Evolutionary conservation across 2,329 filamentous ascomycete species (phyloP), one percentile per base, ranked within the genome.

Genomic region (Neonectria punicea): DNA sequence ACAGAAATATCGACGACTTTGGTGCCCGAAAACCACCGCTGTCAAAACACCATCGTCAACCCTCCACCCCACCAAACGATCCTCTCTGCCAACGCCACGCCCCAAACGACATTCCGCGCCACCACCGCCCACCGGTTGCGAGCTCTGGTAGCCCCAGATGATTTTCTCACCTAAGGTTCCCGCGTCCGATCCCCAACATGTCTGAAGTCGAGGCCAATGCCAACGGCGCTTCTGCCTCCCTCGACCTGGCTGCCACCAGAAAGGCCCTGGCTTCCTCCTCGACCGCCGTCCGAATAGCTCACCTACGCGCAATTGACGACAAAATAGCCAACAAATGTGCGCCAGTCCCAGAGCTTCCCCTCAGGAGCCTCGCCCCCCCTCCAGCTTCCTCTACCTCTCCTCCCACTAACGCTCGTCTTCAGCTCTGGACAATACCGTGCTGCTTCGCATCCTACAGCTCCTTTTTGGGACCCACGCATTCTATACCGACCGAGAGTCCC

Each of bases 391-490:
- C 13, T n/a, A 32, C 50, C 58, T 55, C 43, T 62, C 41, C 36
- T 63, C 32, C 36, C 34, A 62, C 74, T 74, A 58, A 75, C 70
- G 18, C 22, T 55, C 57, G 44, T 43, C 34, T 61, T 44, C 70
- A 86, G 86, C 81, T 65, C 77, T 86, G 73, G 82, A 85, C 63
- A 77, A 80, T 77, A 78, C 84, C 50, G 78, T 85, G 57, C 80
- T 88, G 60, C 80, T 84, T 55, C 78, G 80, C 64, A 79, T 96
- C 57, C 82, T 97, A 68, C 86, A 89, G 66, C 83, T 94, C 36
- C 87, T 99, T 34, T 95, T 98, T 81, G 89, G 89, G 77, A 98
- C 94, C 56, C 94, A 98, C 76, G 88, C 93, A 66, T 89, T 92
- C 72, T 99, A 98, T 80, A 83, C 90, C 79, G 96, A 99, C 81